Evolutionary conservation across 352 stramenopile genomes (phyloP).

Genomic region (Phytophthora pistaciae): DNA sequence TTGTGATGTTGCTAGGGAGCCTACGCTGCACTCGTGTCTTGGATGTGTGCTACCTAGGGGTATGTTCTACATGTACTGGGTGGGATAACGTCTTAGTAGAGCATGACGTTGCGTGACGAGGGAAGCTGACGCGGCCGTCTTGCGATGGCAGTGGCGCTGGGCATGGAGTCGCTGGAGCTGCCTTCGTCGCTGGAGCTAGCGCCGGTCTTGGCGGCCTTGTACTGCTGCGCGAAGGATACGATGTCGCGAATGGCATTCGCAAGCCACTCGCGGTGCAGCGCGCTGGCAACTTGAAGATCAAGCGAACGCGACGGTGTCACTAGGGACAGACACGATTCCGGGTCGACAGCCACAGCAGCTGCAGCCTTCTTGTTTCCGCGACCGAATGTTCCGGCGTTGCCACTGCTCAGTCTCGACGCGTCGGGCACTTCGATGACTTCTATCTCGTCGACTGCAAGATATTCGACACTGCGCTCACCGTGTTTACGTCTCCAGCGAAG

Average conservation of each 20-base stretch:
- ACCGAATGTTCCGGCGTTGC: slow-evolving; percentile 21
- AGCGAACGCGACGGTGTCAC: slow-evolving; percentile 60
- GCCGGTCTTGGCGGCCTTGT: slow-evolving; percentile 50
- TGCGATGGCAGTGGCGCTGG: neutral
- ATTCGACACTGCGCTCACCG: slow-evolving; percentile 75
- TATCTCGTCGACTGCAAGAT: slow-evolving; percentile 61
- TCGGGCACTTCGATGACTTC: slow-evolving; percentile 44
- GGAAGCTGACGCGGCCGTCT: slow-evolving; percentile 19
- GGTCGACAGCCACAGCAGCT: slow-evolving; percentile 51
- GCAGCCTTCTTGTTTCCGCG: slow-evolving; percentile 61
- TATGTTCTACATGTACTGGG: slow-evolving; percentile 6
- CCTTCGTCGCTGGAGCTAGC: slow-evolving; percentile 11
- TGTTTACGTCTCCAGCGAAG: slow-evolving; percentile 84
- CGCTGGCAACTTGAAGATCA: slow-evolving; percentile 70
- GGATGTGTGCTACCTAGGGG: neutral
- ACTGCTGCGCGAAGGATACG: slow-evolving; percentile 72
- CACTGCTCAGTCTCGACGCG: slow-evolving; percentile 4
- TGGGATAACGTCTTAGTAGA: slow-evolving; percentile 19
- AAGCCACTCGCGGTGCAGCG: slow-evolving; percentile 81
- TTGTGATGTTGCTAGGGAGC: slow-evolving; percentile 2
- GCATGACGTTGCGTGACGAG: slow-evolving; percentile 18
- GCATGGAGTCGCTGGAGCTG: slow-evolving; percentile 18
- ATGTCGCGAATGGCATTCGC: slow-evolving; percentile 72
- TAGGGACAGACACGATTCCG: slow-evolving; percentile 61
- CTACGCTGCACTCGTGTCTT: neutral